Evolutionary conservation across 2,329 filamentous ascomycete species (phyloP).

Genomic region (Pleomassaria siparia): DNA sequence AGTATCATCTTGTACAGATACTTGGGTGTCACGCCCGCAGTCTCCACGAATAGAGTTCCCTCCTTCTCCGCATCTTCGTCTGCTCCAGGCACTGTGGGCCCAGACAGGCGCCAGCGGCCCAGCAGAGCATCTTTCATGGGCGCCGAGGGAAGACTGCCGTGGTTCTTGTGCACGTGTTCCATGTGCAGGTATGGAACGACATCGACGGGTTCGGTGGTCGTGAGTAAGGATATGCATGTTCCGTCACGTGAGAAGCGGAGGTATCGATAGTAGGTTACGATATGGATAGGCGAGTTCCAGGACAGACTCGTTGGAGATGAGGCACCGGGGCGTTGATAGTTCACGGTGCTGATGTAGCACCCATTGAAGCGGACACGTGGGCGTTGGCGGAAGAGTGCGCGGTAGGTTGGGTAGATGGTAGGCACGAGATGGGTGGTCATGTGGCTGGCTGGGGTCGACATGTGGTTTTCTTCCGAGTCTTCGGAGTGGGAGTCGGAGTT

Average conservation of each 20-base stretch:
- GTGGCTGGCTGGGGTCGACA: conserved; percentile 18
- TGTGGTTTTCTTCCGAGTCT: conserved; percentile 8
- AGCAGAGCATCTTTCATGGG: conserved; percentile 70
- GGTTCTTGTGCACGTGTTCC: conserved; percentile 60
- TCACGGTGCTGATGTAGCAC: conserved; percentile 94
- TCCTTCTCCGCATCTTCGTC: conserved; percentile 26
- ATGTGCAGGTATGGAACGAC: conserved; percentile 82
- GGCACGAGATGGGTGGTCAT: conserved; percentile 39
- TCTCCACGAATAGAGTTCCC: conserved; percentile 70
- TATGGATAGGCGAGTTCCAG: conserved; percentile 82
- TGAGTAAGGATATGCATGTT: conserved; percentile 75
- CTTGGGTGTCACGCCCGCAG: conserved; percentile 74
- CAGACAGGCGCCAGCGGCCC: conserved; percentile 67
- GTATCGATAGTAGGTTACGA: conserved; percentile 98
- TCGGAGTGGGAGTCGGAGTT: conserved; percentile 17
- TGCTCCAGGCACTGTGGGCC: conserved; percentile 39
- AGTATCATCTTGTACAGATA: conserved; percentile 87
- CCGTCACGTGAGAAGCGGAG: conserved; percentile 93
- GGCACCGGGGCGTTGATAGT: conserved; percentile 85
- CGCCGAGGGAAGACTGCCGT: conserved; percentile 46
- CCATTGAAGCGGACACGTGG: conserved; percentile 93
- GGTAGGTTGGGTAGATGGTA: conserved; percentile 47
- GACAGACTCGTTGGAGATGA: conserved; percentile 68
- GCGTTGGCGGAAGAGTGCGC: conserved; percentile 74
- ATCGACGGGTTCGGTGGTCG: conserved; percentile 78